phyloP scores from a whole-genome alignment of 2,329 filamentous ascomycete species.

The Zasmidium angulare region DNA sequence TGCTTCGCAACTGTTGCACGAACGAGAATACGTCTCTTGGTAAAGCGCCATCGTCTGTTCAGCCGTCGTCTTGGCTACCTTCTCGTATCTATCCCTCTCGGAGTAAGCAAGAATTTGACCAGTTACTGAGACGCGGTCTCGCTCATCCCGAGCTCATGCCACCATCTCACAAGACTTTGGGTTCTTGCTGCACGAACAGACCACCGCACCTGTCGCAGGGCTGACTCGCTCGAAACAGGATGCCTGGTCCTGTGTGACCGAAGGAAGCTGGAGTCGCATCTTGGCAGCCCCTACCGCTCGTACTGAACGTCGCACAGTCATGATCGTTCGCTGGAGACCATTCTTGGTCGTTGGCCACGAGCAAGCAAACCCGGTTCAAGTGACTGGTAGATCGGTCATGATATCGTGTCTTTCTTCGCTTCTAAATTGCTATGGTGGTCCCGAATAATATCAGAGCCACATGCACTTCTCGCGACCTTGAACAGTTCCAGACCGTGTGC shows the following conservation, averaged over 20 bases:
- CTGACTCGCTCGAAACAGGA: not conserved
- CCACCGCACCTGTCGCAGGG: not conserved
- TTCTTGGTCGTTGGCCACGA: not conserved
- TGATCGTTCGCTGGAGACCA: not conserved
- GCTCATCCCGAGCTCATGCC: too few relatives aligned
- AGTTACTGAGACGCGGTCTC: too few relatives aligned
- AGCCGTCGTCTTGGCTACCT: not conserved
- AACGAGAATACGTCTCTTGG: not conserved
- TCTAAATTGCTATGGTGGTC: too few relatives aligned
- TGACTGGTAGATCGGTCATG: too few relatives aligned
- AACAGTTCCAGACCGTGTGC: too few relatives aligned
- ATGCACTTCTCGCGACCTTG: too few relatives aligned
- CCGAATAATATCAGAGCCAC: too few relatives aligned
- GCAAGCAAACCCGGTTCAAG: too few relatives aligned
- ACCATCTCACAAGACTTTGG: too few relatives aligned
- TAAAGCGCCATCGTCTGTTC: not conserved
- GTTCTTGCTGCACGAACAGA: too few relatives aligned
- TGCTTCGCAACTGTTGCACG: not conserved
- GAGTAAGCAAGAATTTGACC: too few relatives aligned
- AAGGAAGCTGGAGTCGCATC: not conserved
- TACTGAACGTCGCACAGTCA: not conserved
- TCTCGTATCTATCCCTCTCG: not conserved
- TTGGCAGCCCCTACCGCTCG: not conserved
- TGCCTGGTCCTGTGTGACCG: not conserved
- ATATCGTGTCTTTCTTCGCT: too few relatives aligned